Conservation (phyloP, 1,139 yeast genomes). For the Yamadazyma pseudoaaseri region DNA sequence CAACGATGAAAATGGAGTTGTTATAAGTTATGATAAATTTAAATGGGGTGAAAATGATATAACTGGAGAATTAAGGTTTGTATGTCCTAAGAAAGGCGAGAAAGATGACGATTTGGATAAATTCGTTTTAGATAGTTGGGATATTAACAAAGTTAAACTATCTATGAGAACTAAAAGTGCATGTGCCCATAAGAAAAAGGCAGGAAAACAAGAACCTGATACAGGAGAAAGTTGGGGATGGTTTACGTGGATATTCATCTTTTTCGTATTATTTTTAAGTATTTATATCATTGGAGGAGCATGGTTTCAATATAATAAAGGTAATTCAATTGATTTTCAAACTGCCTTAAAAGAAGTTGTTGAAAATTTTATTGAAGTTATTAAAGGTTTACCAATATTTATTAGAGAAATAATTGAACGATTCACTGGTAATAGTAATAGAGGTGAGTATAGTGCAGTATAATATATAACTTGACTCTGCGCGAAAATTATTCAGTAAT, state of each 20-base stretch:
- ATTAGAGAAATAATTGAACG: slow-evolving; percentile 66
- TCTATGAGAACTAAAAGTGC: slow-evolving; percentile 35
- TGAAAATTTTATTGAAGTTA: slow-evolving; percentile 61
- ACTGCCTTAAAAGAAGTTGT: slow-evolving; percentile 68
- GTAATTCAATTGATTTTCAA: slow-evolving; percentile 50
- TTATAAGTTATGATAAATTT: slow-evolving; percentile 51
- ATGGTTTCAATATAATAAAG: slow-evolving; percentile 65
- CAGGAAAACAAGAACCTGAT: slow-evolving; percentile 17
- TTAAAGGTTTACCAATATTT: slow-evolving; percentile 69
- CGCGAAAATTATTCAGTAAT: slow-evolving; percentile 4
- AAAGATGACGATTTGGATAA: slow-evolving; percentile 37
- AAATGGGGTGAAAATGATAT: slow-evolving; percentile 68
- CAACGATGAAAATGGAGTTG: slow-evolving; percentile 39
- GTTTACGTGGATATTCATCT: slow-evolving; percentile 73
- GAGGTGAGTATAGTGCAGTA: slow-evolving; percentile 94
- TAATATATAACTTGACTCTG: slow-evolving; percentile 24
- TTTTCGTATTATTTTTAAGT: slow-evolving; percentile 65
- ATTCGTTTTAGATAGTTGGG: slow-evolving; percentile 31
- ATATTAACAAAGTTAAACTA: slow-evolving; percentile 25
- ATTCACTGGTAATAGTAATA: slow-evolving; percentile 62
- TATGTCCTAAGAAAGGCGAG: slow-evolving; percentile 44
- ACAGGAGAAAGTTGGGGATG: slow-evolving; percentile 62
- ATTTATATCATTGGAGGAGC: slow-evolving; percentile 77
- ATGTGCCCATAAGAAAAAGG: slow-evolving; percentile 26
- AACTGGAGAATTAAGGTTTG: slow-evolving; percentile 49